Conservation (phyloP, 495 filamentous ascomycete genomes). For the Penicillium salamii region DNA sequence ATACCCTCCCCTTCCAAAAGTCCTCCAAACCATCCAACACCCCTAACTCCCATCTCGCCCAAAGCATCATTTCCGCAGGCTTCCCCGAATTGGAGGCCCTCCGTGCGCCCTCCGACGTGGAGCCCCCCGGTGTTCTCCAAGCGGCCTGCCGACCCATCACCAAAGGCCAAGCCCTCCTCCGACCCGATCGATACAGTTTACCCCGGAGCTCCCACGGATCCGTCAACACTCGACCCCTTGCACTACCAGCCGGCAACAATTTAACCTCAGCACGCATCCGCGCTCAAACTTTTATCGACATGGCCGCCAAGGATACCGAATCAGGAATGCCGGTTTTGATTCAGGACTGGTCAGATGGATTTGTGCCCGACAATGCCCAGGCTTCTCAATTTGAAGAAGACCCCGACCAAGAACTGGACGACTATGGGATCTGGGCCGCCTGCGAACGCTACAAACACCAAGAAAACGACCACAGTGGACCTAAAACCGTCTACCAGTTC, state of each 20-base stretch:
- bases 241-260: conserved; percentile 45
- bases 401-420: conserved; percentile 36
- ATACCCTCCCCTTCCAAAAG: conserved; percentile 38
- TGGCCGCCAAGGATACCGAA: conserved; percentile 45
- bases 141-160: conserved; percentile 61
- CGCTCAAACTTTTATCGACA: conserved; percentile 49
- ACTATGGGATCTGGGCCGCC: conserved; percentile 34
- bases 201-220: conserved; percentile 49
- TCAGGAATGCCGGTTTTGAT: conserved; percentile 41
- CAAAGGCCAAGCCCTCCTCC: conserved; percentile 45
- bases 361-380: conserved; percentile 38
- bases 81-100: conserved; percentile 69
- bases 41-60: conserved; percentile 70
- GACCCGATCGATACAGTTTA: conserved; percentile 47
- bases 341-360: conserved; percentile 43
- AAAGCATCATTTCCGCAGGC: conserved; percentile 63
- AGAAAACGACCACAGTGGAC: conserved; percentile 26
- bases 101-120: conserved; percentile 70
- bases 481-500: conserved; percentile 41
- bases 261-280: conserved; percentile 47
- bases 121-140: conserved; percentile 65
- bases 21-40: conserved; percentile 35
- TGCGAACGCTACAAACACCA: conserved; percentile 25
- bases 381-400: conserved; percentile 33
- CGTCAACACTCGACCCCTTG: conserved; percentile 40